A percentile compares a stretch with the other conserved stretches of the same genome.
phyloP scores from a whole-genome alignment of 768 basidiomycete species.

The Thelephora aurantiotincta region DNA sequence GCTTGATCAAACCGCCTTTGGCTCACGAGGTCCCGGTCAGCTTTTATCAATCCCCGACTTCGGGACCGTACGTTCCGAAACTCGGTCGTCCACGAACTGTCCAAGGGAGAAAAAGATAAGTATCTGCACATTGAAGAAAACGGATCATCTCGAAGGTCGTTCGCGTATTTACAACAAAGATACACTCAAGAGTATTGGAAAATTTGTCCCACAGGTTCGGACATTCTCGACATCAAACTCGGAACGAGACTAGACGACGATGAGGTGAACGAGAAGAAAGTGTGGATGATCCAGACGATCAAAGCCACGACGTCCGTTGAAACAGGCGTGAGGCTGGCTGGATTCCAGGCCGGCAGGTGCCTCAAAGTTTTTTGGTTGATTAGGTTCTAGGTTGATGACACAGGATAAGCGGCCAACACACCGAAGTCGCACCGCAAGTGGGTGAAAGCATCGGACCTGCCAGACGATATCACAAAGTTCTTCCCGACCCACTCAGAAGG shows the following conservation, averaged over 20 bases:
- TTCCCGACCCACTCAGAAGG: conserved; percentile 29
- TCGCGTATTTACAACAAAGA: too few relatives aligned
- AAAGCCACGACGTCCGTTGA: conserved; percentile 52
- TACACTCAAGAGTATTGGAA: conserved; percentile 71
- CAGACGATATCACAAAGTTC: conserved; percentile 63
- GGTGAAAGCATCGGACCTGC: conserved; percentile 53
- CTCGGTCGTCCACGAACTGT: too few relatives aligned
- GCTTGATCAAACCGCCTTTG: too few relatives aligned
- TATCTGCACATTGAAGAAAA: too few relatives aligned
- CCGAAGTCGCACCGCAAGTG: conserved; percentile 71
- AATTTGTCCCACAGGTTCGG: conserved; percentile 73
- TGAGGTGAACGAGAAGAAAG: conserved; percentile 47
- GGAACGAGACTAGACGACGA: conserved; percentile 82
- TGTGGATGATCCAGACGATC: conserved; percentile 53
- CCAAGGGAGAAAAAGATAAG: too few relatives aligned
- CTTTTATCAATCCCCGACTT: too few relatives aligned
- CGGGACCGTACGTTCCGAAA: too few relatives aligned
- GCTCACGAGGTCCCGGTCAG: too few relatives aligned
- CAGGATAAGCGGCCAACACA: conserved; percentile 41
- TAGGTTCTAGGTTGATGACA: conserved; percentile 64
- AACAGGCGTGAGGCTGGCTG: conserved; percentile 75
- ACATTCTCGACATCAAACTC: conserved; percentile 86
- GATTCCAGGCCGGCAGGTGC: conserved; percentile 44
- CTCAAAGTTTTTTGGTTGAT: too few relatives aligned
- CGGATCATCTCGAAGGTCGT: too few relatives aligned